Conservation (phyloP, 208 protist genomes). For the Trypanosoma rangeli region DNA sequence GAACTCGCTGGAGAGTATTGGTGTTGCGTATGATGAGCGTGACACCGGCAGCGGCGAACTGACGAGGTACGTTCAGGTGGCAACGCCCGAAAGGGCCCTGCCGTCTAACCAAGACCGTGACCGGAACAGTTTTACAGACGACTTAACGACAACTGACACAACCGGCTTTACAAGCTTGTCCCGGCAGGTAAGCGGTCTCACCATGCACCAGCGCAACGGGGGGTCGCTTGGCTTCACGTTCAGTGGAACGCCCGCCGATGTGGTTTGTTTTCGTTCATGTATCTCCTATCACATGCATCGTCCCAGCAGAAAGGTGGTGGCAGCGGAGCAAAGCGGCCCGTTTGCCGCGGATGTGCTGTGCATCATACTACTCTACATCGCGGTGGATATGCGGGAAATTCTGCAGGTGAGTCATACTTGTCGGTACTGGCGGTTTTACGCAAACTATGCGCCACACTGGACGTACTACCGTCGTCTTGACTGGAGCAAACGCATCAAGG, state of each 20-base stretch:
- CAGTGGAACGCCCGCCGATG: conserved; percentile 59
- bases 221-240: conserved; percentile 59
- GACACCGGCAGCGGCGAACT: conserved; percentile 1
- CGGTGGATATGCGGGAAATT: conserved; percentile 55
- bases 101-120: conserved; percentile 17
- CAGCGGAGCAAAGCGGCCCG: conserved; percentile 60
- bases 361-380: conserved; percentile 72
- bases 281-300: conserved; percentile 44
- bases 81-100: not conserved
- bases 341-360: conserved; percentile 73
- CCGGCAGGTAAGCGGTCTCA: conserved; percentile 29
- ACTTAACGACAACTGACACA: conserved; percentile 43
- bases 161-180: conserved; percentile 36
- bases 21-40: conserved; percentile 40
- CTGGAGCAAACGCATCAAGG: conserved; percentile 45
- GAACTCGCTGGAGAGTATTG: conserved; percentile 45
- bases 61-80: conserved; percentile 9
- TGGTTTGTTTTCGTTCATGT: conserved; percentile 78
- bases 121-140: conserved; percentile 28
- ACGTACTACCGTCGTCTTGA: conserved; percentile 64
- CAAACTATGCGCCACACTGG: conserved; percentile 83
- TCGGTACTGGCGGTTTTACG: conserved; percentile 80
- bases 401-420: conserved; percentile 60
- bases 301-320: conserved; percentile 17
- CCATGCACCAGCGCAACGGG: conserved; percentile 38